A percentile compares a stretch with the other conserved stretches of the same genome.
Conservation (phyloP, 345 rosid species). For the Aethionema arabicum region DNA sequence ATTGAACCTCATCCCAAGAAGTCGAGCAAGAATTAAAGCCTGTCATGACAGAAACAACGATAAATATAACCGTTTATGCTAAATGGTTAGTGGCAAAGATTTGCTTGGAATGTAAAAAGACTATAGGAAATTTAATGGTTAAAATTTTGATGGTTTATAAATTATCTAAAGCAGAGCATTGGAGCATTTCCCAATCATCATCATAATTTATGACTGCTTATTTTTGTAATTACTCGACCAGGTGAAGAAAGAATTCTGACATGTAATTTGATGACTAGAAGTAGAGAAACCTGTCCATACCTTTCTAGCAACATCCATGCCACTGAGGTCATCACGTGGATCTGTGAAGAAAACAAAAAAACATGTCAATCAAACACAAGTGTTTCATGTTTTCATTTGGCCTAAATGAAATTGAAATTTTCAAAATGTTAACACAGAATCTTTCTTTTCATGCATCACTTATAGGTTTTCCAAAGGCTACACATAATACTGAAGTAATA, state of each 20-base stretch:
- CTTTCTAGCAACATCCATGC: conserved; percentile 99
- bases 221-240: neutral
- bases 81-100: neutral
- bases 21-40: conserved; percentile 93
- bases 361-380: conserved; percentile 17
- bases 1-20: conserved; percentile 66
- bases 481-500: neutral
- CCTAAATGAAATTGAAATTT: neutral
- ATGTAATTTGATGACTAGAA: neutral
- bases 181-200: neutral
- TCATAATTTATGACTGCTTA: neutral
- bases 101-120: conserved; percentile 12
- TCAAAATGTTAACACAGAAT: neutral
- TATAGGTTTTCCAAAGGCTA: conserved; percentile 10
- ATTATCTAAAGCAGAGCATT: neutral
- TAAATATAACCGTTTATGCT: neutral
- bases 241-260: neutral
- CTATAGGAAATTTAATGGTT: neutral
- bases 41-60: conserved; percentile 37
- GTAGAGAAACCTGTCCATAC: conserved; percentile 35
- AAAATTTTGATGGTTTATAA: neutral
- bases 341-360: conserved; percentile 43
- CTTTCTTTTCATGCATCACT: conserved; percentile 15
- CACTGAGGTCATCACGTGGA: conserved; percentile 96
- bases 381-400: too few relatives aligned